Evolutionary conservation across 2,329 filamentous ascomycete species (phyloP), one percentile per base, ranked within the genome.

Genomic region (Fusarium sp.): DNA sequence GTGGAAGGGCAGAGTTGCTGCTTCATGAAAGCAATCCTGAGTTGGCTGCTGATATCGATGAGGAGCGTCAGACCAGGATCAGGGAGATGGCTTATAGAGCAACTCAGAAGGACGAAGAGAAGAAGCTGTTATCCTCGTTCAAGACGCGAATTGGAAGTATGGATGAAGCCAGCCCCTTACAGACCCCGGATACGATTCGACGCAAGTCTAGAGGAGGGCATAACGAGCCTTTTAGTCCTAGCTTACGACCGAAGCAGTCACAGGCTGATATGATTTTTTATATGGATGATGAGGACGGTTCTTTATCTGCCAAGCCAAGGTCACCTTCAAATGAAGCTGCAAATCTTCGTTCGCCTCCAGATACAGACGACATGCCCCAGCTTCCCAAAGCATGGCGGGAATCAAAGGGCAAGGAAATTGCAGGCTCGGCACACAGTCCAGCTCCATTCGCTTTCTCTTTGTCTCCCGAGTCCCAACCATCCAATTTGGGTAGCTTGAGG

Each of bases 231-330:
- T 84, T 86, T 52, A 92, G 89, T 57, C 93, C 93, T 1, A 83
- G 81, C 18, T 82, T 96, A 44, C 89, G 88, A 56, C 85, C 91
- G 2, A 93, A 89, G 73, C 85, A 85, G 20, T 94, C 91, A 1
- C 82, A 85, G 2, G 85, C 85, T 37, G 94, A 97, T 71, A 84
- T 97, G 56, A 97, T 97, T 78, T 97, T 97, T 75, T 89, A 93
- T 69, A 97, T 97, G 94, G 95, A 97, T 61, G 94, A 97, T 37
- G 93, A 94, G 42, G 85, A 84, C 11, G 68, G 73, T 1, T 73
- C 77, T 8, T 71, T 69, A 2, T 57, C 70, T 9, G 65, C 67
- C 28, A 81, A 77, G 49, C 77, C 79, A 4, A 49, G 55, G 13
- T 76, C 75, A 10, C 72, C 74, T 13, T 52, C 57, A 13, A 58